Percentiles rank a stretch among this genome's conserved stretches.
Conservation (phyloP, 2,329 filamentous ascomycete genomes). For the Verticillium nubilum region DNA sequence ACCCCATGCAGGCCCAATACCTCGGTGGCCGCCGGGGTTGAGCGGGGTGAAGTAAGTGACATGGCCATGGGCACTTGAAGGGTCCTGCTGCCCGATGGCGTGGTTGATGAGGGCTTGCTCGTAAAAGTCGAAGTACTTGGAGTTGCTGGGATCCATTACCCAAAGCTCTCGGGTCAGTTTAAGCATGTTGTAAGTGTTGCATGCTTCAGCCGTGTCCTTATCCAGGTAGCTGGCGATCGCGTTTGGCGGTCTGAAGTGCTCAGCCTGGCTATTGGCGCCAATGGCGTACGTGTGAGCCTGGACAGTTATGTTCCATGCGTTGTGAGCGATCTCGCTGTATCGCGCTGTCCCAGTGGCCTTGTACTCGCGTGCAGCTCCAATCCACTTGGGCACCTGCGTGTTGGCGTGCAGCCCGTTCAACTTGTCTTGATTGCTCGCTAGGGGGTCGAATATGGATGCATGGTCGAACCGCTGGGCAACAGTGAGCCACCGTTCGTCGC, state of each 20-base stretch:
- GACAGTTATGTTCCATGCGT: conserved; percentile 43
- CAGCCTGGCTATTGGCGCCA: conserved; percentile 46
- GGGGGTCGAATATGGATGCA: conserved; percentile 37
- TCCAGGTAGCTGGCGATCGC: conserved; percentile 37
- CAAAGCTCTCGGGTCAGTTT: conserved; percentile 48
- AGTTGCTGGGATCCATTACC: conserved; percentile 30
- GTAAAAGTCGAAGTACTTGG: conserved; percentile 47
- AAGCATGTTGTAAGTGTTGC: conserved; percentile 53
- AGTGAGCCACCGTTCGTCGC: conserved; percentile 38
- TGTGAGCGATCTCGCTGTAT: conserved; percentile 42
- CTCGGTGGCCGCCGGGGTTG: conserved; percentile 38
- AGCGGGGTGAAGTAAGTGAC: conserved; percentile 49
- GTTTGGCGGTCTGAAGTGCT: conserved; percentile 43
- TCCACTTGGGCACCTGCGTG: conserved; percentile 49
- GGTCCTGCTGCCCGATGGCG: conserved; percentile 42
- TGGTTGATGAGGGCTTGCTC: conserved; percentile 46
- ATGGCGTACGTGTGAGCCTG: conserved; percentile 45
- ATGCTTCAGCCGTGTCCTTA: conserved; percentile 43
- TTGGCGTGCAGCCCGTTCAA: conserved; percentile 46
- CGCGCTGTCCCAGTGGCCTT: conserved; percentile 36
- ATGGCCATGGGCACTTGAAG: conserved; percentile 36
- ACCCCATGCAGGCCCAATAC: conserved; percentile 47
- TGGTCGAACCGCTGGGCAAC: conserved; percentile 46
- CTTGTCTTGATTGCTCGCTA: conserved; percentile 36
- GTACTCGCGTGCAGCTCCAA: conserved; percentile 42